Conservation (phyloP, 2,329 filamentous ascomycete genomes). For the Reticulascus tulasneorum region DNA sequence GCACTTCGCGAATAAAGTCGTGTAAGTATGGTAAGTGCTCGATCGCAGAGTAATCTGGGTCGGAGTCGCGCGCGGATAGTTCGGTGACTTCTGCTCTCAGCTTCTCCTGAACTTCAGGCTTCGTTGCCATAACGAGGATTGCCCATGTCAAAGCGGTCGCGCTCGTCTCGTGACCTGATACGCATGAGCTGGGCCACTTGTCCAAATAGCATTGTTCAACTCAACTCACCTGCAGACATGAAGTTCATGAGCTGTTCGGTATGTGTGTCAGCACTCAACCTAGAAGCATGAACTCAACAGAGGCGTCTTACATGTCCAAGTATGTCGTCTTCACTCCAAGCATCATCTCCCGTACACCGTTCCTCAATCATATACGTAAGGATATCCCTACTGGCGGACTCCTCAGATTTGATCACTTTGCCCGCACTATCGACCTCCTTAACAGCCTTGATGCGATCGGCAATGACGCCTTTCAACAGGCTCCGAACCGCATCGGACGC, state of each 20-base stretch:
- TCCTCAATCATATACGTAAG: conserved; percentile 30
- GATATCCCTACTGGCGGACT: conserved; percentile 20
- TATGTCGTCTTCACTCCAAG: conserved; percentile 23
- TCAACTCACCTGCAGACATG: conserved; percentile 16
- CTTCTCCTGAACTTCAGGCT: conserved; percentile 31
- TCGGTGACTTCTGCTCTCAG: conserved; percentile 36
- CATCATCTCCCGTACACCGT: conserved; percentile 16
- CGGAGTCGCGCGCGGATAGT: conserved; percentile 30
- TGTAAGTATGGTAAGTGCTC: conserved; percentile 35
- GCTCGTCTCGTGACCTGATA: conserved; percentile 41
- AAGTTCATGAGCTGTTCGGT: conserved; percentile 23
- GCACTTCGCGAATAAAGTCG: conserved; percentile 38
- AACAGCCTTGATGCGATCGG: conserved; percentile 21
- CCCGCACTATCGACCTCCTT: conserved; percentile 15
- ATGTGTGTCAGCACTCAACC: conserved; percentile 18
- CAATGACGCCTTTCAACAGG: conserved; percentile 22
- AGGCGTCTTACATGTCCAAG: no score
- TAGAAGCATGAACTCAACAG: no score
- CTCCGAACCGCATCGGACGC: conserved; percentile 27
- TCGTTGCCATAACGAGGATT: conserved; percentile 30
- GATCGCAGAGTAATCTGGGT: conserved; percentile 31
- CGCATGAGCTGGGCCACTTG: conserved; percentile 38
- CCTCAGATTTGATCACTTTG: conserved; percentile 6
- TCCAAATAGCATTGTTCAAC: no score
- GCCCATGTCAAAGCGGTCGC: conserved; percentile 37